A percentile compares a stretch with the other conserved stretches of the same genome.
phyloP scores from a whole-genome alignment of 1,284 basidiomycete species.

The Vanrija sp. region DNA sequence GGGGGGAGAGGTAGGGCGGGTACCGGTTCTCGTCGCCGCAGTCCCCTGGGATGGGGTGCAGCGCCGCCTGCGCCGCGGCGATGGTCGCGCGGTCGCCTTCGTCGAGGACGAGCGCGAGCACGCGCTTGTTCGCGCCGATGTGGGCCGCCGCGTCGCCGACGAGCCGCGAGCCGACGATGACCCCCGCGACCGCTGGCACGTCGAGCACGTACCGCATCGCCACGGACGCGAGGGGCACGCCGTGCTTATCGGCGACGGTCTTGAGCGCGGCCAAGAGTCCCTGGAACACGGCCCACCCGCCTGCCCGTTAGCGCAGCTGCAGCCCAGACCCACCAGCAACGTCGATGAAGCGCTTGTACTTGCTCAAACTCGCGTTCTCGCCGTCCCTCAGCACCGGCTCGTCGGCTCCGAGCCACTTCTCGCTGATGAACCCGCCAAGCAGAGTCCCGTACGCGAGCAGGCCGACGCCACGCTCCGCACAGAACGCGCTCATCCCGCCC shows the following conservation, averaged over 20 bases:
- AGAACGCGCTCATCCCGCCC: constrained; percentile 15
- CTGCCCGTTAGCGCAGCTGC: not conserved
- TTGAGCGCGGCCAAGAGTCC: constrained; percentile 8
- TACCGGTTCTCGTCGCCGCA: constrained; percentile 12
- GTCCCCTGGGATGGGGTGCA: not conserved
- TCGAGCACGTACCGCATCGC: constrained; percentile 16
- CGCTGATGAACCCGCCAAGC: constrained; percentile 18
- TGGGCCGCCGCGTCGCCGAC: not conserved
- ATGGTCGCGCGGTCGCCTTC: constrained; percentile 1
- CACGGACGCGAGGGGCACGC: constrained; percentile 12
- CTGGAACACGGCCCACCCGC: constrained; percentile 21
- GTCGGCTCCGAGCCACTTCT: constrained; percentile 13
- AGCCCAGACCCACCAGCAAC: constrained; percentile 13
- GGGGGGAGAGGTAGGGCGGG: constrained; percentile 7
- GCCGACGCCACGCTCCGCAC: constrained; percentile 6
- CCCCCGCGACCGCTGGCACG: constrained; percentile 12
- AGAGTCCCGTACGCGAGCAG: constrained; percentile 19
- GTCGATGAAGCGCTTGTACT: constrained; percentile 21
- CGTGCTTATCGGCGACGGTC: constrained; percentile 12
- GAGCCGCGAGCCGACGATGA: constrained; percentile 15
- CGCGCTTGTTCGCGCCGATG: not conserved
- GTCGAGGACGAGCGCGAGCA: constrained; percentile 3
- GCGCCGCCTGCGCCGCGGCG: not conserved
- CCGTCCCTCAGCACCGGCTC: constrained; percentile 7
- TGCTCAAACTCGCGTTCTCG: constrained; percentile 7